Evolutionary conservation across 768 basidiomycete species (phyloP), one percentile per base, ranked within the genome.

Genomic region (Gloeopeniophorella convolvens): DNA sequence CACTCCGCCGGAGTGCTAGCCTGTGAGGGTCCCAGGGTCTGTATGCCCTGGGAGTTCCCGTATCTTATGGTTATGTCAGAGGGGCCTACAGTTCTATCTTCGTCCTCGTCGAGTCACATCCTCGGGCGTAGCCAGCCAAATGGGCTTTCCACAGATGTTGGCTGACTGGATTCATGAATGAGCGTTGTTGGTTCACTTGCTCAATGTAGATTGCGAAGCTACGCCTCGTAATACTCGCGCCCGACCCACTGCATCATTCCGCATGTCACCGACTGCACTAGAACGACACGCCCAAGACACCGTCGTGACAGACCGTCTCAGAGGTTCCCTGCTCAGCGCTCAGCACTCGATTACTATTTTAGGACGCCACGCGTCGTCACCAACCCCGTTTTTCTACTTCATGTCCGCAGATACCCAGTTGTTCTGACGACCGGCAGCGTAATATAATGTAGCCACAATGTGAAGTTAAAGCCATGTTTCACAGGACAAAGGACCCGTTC

Each of bases 401-500:
- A 30, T 28, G 45, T 49, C 42, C 42, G 40, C 12, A 32, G 37
- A 28, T 48, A 30, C 46, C 41, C 10, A 36, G 11, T 12, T 37
- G 36, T 16, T 10, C 15, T 37, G 36, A 20, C 36, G 15, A 21
- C 35, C 20, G 16, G n/a, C 13, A 11, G 13, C 16, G n/a, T 24
- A 8, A 15, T 24, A 23, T 5, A 21, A 24, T 9, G n/a, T n/a
- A n/a, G n/a, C n/a, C n/a, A n/a, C n/a, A n/a, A n/a, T n/a, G n/a
- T 23, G 21, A 24, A 40, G 39, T n/a, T 8, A n/a, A 20, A 24
- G 39, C 11, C 5, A 24, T 40, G 21, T 40, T 40, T 24, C 39
- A 40, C 24, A 15, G 11, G 23, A 37, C 34, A 13, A n/a, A 35
- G 34, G n/a, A n/a, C n/a, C n/a, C n/a, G n/a, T n/a, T n/a, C n/a